Base-by-base conservation (phyloP, 78 protist species). In the Chrysochromulina parva region DNA sequence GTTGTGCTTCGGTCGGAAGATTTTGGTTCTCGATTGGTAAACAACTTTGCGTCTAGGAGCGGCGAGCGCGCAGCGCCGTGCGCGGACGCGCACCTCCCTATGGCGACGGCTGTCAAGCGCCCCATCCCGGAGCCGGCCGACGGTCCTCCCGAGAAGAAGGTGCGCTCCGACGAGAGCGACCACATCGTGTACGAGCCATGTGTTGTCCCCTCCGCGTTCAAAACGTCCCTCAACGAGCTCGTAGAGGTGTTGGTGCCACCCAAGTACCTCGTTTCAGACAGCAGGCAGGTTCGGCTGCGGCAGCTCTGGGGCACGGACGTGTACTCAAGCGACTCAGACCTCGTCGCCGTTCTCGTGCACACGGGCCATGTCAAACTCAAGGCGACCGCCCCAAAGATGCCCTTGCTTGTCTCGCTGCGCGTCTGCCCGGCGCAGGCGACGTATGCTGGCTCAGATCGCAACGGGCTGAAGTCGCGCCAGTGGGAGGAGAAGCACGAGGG, bases 341-440 rank as follows among this genome's bases (percentile, higher is more conserved):
- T 88, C 11, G 81, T 88, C 60, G 90, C 90, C 10, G 90, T 88
- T 11, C 90, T 88, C 24, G 78, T 28, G 19, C 90, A 88, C 52
- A n/a, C 57, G 13, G 84, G 73, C 38, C 54, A 53, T 66, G 22
- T 74, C 84, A 48, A 48, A 19, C 54, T 74, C 38, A 48, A 74
- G 52, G 84, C 10, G 52, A 28, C 3, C n/a, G 57, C n/a, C 9
- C 80, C 80, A 2, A 50, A 50, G n/a, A 0, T 0, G 38, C 54
- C 84, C 14, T n/a, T 74, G 57, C 84, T 74, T 3, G 84, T 74
- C 22, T 38, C 84, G 54, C 84, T 74, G 57, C 57, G 22, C 84
- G 55, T 50, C 26, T 74, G 84, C 55, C 52, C 84, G 24, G 19
- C 3, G n/a, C 84, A 74, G 84, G 28, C 84, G 11, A 3, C 20